A percentile compares a stretch with the other conserved stretches of the same genome.
Conservation (phyloP, 345 rosid species). For the Noccaea caerulescens region DNA sequence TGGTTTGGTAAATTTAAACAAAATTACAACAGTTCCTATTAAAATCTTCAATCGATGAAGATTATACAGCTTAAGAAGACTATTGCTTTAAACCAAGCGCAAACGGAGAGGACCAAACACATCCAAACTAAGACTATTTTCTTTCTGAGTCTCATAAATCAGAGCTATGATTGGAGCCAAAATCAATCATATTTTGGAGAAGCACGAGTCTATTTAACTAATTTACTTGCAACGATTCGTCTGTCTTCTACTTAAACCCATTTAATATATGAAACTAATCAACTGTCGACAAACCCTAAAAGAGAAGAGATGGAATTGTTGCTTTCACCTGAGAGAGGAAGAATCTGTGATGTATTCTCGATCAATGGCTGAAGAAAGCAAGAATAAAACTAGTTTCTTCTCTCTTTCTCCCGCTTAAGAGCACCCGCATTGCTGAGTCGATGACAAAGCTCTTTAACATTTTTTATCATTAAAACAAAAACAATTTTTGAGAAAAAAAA, state of each 20-base stretch:
- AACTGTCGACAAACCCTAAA: constrained; percentile 26
- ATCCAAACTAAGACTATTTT: background rate
- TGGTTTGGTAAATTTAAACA: background rate
- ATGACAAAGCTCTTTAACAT: too few relatives aligned
- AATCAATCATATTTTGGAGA: background rate
- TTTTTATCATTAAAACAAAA: too few relatives aligned
- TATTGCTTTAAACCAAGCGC: background rate
- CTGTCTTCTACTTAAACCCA: constrained; percentile 7
- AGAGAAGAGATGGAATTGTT: constrained; percentile 17
- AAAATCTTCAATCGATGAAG: background rate
- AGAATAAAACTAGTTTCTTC: too few relatives aligned
- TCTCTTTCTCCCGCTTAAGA: too few relatives aligned
- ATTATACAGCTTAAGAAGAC: constrained; percentile 8
- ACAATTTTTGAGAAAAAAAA: too few relatives aligned
- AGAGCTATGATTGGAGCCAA: constrained; percentile 1
- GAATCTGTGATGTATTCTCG: constrained; percentile 35
- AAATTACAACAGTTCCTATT: background rate
- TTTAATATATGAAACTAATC: constrained; percentile 19
- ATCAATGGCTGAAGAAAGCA: constrained; percentile 16
- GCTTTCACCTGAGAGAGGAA: constrained; percentile 27
- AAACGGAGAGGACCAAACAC: constrained; percentile 5
- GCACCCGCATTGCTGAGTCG: background rate
- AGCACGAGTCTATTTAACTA: background rate
- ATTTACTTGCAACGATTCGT: constrained; percentile 8
- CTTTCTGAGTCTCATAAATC: background rate